These are phyloP conservation scores for Lolium perenne DNA, from an alignment of 176 grass and related monocot species.

Conservation along the genomic window DNA sequence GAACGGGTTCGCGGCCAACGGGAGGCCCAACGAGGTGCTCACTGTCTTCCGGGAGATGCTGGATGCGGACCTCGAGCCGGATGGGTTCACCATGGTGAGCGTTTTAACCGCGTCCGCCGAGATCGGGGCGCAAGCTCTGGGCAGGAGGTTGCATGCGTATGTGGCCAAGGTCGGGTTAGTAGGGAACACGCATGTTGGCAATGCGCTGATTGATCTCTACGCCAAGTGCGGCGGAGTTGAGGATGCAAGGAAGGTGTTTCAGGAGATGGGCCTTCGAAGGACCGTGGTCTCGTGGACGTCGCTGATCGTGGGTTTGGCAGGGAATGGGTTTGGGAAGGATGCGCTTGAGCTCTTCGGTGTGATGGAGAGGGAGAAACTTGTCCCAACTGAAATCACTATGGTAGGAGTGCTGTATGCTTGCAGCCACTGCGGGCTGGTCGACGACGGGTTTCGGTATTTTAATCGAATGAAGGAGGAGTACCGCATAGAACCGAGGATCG, in stretches of 20 bases:
- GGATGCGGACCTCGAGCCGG: conserved; percentile 36
- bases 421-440: conserved; percentile 80
- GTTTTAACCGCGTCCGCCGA: conserved; percentile 68
- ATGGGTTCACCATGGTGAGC: conserved; percentile 84
- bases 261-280: conserved; percentile 58
- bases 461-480: conserved; percentile 73
- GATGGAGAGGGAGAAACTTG: conserved; percentile 70
- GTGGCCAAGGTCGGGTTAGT: conserved; percentile 61
- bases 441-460: conserved; percentile 82
- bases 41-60: conserved; percentile 71
- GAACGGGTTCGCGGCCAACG: conserved; percentile 75
- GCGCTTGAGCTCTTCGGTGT: conserved; percentile 63
- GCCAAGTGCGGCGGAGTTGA: conserved; percentile 66
- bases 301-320: conserved; percentile 70
- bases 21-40: conserved; percentile 73
- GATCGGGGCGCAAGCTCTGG: conserved; percentile 59
- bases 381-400: conserved; percentile 82
- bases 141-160: conserved; percentile 66
- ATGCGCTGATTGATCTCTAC: conserved; percentile 80
- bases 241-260: conserved; percentile 62
- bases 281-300: conserved; percentile 76
- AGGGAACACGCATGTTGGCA: conserved; percentile 60
- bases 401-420: conserved; percentile 87
- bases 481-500: conserved; percentile 60
- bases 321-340: conserved; percentile 77